Conservation (phyloP, 306 rosid species). For the Begonia peltatifolia region DNA sequence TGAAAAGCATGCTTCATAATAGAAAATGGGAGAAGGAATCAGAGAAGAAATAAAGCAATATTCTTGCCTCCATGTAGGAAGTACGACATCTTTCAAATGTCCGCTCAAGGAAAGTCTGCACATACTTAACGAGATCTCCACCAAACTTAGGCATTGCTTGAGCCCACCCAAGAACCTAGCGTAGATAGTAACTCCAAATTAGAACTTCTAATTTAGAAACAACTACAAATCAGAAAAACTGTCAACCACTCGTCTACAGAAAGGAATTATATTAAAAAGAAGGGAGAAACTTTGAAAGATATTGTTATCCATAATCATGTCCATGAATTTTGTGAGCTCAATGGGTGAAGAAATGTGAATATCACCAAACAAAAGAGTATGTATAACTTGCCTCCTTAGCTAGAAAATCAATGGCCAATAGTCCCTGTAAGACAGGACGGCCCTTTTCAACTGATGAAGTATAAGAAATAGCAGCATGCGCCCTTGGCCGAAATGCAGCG, state of each 20-base stretch:
- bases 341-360: too few relatives aligned
- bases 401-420: conserved; percentile 85
- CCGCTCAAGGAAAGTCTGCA: conserved; percentile 90
- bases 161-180: conserved; percentile 99
- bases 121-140: conserved; percentile 84
- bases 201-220: conserved; percentile 6
- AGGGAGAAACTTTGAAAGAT: background rate
- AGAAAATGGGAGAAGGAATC: conserved; percentile 3
- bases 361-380: background rate
- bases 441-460: conserved; percentile 80
- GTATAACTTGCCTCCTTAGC: conserved; percentile 69
- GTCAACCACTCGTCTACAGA: conserved; percentile 5
- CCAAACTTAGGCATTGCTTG: conserved; percentile 99
- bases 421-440: conserved; percentile 92
- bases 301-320: too few relatives aligned
- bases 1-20: too few relatives aligned
- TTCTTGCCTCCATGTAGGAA: conserved; percentile 87
- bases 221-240: conserved; percentile 5
- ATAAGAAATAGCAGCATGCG: conserved; percentile 66
- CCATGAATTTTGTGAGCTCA: too few relatives aligned
- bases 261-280: conserved; percentile 3
- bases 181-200: conserved; percentile 10
- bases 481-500: conserved; percentile 97
- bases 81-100: conserved; percentile 95
- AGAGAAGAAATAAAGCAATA: conserved; percentile 8